Evolutionary conservation across 148 eudicot genomes (phyloP).

Genomic region (Tetragonia tetragonoides): DNA sequence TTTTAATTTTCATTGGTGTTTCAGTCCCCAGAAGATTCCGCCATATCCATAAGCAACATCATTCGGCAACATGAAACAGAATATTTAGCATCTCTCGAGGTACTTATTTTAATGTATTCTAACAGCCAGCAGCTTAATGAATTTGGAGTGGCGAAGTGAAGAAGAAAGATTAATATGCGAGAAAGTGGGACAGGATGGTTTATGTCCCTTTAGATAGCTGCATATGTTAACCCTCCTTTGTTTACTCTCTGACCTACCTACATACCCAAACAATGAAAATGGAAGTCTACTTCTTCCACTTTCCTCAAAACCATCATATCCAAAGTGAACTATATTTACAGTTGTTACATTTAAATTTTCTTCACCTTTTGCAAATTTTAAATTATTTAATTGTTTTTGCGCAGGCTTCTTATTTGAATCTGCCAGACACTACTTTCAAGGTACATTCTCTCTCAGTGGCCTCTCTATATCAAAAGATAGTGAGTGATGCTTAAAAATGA

Average conservation of each 20-base stretch:
- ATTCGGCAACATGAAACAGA: conserved; percentile 91
- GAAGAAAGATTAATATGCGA: not conserved
- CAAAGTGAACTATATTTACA: not conserved
- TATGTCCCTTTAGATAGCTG: not conserved
- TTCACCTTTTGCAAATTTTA: conserved; percentile 21
- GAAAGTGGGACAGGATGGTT: not conserved
- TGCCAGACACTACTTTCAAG: conserved; percentile 97
- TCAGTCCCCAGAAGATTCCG: conserved; percentile 87
- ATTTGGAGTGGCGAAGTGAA: not conserved
- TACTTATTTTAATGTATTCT: conserved; percentile 19
- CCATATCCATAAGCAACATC: conserved; percentile 60
- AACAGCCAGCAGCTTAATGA: not conserved
- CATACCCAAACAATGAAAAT: not conserved
- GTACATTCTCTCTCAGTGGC: conserved; percentile 34
- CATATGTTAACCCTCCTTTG: not conserved
- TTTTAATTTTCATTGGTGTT: conserved; percentile 28
- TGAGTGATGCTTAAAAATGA: not conserved
- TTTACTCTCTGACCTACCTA: not conserved
- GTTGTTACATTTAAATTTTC: not conserved
- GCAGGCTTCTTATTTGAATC: conserved; percentile 78
- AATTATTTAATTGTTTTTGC: conserved; percentile 15
- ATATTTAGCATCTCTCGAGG: conserved; percentile 87
- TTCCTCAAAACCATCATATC: not conserved
- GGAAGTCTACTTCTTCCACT: not conserved
- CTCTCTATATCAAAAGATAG: not conserved